Evolutionary conservation across 495 filamentous ascomycete species (phyloP).

Genomic region (Aspergillus kassunensis): DNA sequence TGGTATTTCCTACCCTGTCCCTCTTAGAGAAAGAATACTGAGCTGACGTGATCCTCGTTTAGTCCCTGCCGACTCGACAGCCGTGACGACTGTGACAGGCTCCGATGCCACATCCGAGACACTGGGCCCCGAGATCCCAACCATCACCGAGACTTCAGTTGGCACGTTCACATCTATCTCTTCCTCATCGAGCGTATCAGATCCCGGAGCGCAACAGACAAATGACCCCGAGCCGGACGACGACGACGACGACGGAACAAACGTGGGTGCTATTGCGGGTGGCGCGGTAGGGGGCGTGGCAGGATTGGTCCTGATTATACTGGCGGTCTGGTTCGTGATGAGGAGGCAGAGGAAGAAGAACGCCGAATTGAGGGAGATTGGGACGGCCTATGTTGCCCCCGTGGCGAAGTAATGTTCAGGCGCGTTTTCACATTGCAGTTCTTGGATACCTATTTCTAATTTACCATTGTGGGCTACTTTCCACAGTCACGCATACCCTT

Average conservation of each 20-base stretch:
- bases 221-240: not conserved
- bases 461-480: too few species aligned
- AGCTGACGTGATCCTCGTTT: not conserved
- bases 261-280: slow-evolving; percentile 7
- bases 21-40: too few species aligned
- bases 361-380: slow-evolving; percentile 7
- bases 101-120: not conserved
- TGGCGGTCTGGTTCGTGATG: not conserved
- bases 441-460: too few species aligned
- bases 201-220: not conserved
- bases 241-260: not conserved
- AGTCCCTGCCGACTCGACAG: not conserved
- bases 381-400: not conserved
- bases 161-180: not conserved
- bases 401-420: not conserved
- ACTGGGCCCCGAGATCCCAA: not conserved
- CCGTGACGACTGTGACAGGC: not conserved
- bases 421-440: not conserved
- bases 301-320: not conserved
- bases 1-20: not conserved
- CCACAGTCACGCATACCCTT: too few species aligned
- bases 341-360: slow-evolving; percentile 7
- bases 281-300: slow-evolving; percentile 5
- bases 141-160: not conserved
- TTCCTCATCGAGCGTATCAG: not conserved